A percentile compares a stretch with the other conserved stretches of the same genome.
Conservation (phyloP, 2,329 filamentous ascomycete species). For the Pestalotiopsis sp. region DNA sequence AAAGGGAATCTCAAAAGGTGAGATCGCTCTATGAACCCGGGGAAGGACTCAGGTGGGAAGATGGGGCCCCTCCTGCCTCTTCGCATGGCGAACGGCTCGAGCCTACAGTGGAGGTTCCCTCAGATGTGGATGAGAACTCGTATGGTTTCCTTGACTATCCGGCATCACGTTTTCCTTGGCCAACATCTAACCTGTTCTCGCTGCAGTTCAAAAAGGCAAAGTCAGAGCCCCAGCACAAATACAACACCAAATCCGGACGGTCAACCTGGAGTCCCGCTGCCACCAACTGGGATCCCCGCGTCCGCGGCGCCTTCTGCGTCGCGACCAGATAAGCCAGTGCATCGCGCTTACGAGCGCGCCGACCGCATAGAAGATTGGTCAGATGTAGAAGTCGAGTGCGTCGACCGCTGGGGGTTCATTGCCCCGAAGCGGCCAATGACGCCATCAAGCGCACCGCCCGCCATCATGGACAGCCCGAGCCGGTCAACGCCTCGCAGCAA, state of each 20-base stretch:
- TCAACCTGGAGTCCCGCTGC: conserved; percentile 32
- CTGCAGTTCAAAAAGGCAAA: conserved; percentile 19
- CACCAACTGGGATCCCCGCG: conserved; percentile 18
- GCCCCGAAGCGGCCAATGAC: conserved; percentile 45
- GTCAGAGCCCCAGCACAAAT: conserved; percentile 11
- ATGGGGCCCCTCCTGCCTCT: conserved; percentile 47
- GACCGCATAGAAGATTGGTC: conserved; percentile 70
- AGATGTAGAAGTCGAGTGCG: conserved; percentile 60
- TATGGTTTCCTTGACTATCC: conserved; percentile 56
- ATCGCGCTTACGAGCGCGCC: conserved; percentile 50
- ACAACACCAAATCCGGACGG: conserved; percentile 28
- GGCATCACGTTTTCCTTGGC: conserved; percentile 12
- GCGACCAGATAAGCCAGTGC: conserved; percentile 41
- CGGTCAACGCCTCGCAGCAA: conserved; percentile 43
- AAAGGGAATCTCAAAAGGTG: conserved; percentile 69
- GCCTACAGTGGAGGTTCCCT: conserved; percentile 53
- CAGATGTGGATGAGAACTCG: conserved; percentile 56
- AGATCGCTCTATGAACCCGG: conserved; percentile 66
- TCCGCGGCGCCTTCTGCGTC: conserved; percentile 34
- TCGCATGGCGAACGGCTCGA: conserved; percentile 49
- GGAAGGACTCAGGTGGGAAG: conserved; percentile 56
- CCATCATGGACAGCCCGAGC: conserved; percentile 44
- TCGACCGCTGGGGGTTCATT: conserved; percentile 73
- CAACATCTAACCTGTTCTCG: conserved; percentile 19
- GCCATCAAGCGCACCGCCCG: conserved; percentile 23